phyloP scores from a whole-genome alignment of 2,329 filamentous ascomycete genomes.

The Trichothecium sympodiale region DNA sequence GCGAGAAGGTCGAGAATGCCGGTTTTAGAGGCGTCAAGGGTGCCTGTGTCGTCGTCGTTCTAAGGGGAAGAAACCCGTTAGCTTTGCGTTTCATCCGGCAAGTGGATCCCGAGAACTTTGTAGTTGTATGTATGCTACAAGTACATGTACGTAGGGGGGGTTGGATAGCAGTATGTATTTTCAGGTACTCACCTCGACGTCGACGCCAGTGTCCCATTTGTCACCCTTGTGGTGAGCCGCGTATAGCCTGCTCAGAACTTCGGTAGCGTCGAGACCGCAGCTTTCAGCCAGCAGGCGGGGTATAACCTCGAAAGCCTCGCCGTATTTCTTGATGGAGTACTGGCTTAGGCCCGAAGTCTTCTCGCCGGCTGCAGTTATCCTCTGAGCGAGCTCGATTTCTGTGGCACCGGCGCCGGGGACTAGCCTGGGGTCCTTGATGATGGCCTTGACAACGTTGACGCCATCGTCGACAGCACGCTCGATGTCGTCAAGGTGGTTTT shows the following conservation, averaged over 20 bases:
- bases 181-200: slow-evolving; percentile 57
- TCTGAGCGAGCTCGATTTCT: slow-evolving; percentile 87
- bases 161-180: not conserved
- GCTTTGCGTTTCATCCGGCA: too few species aligned
- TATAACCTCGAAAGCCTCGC: slow-evolving; percentile 94
- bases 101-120: too few species aligned
- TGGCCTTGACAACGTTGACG: slow-evolving; percentile 97
- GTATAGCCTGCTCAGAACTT: slow-evolving; percentile 84
- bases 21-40: slow-evolving; percentile 73
- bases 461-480: slow-evolving; percentile 96
- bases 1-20: slow-evolving; percentile 88
- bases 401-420: slow-evolving; percentile 92
- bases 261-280: slow-evolving; percentile 92
- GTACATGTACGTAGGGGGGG: too few species aligned
- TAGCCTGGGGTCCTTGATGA: slow-evolving; percentile 83
- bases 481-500: slow-evolving; percentile 95
- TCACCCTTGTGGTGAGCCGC: slow-evolving; percentile 85
- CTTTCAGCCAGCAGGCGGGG: slow-evolving; percentile 90
- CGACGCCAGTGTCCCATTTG: slow-evolving; percentile 83
- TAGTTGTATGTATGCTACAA: too few species aligned
- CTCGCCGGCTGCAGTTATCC: slow-evolving; percentile 81
- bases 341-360: slow-evolving; percentile 87
- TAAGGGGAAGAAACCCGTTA: slow-evolving; percentile 13
- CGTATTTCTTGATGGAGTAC: slow-evolving; percentile 95
- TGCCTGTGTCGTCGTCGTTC: slow-evolving; percentile 71